Percentiles rank a stretch among this genome's conserved stretches.
These are phyloP conservation scores for Yamadazyma diddensiae DNA, from an alignment of 1,139 yeast genomes.

Conservation along the genomic window DNA sequence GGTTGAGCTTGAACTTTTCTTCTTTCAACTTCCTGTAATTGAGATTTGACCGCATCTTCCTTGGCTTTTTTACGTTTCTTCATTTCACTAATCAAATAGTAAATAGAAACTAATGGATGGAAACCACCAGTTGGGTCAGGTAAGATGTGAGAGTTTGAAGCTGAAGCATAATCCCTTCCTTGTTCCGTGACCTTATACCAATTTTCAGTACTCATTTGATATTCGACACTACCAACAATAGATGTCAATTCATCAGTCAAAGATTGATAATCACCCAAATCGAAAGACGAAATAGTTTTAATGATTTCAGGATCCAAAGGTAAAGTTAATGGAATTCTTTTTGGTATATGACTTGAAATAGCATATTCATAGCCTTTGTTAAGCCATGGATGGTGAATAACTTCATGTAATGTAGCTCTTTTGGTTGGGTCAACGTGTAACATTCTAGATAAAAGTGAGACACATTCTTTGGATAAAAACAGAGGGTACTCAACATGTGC, in stretches of 20 bases:
- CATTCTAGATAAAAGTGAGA: slow-evolving; percentile 83
- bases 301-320: slow-evolving; percentile 74
- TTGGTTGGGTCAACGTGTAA: slow-evolving; percentile 82
- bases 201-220: slow-evolving; percentile 59
- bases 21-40: slow-evolving; percentile 22
- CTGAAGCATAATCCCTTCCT: slow-evolving; percentile 42
- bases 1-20: slow-evolving; percentile 12
- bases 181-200: slow-evolving; percentile 55
- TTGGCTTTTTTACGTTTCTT: slow-evolving; percentile 63
- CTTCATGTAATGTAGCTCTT: slow-evolving; percentile 78
- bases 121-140: slow-evolving; percentile 87
- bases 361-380: slow-evolving; percentile 78
- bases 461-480: slow-evolving; percentile 76
- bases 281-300: slow-evolving; percentile 73
- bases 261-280: slow-evolving; percentile 67
- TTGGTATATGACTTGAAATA: slow-evolving; percentile 71
- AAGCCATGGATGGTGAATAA: slow-evolving; percentile 94
- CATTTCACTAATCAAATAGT: slow-evolving; percentile 85
- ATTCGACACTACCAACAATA: slow-evolving; percentile 65
- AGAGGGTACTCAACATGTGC: slow-evolving; percentile 92
- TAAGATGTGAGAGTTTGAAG: slow-evolving; percentile 36
- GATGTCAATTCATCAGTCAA: slow-evolving; percentile 55
- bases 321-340: slow-evolving; percentile 66
- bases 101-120: slow-evolving; percentile 86
- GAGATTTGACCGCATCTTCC: slow-evolving; percentile 39